Base-by-base conservation (phyloP, 2,329 filamentous ascomycete genomes). In the Cryphonectria japonica region DNA sequence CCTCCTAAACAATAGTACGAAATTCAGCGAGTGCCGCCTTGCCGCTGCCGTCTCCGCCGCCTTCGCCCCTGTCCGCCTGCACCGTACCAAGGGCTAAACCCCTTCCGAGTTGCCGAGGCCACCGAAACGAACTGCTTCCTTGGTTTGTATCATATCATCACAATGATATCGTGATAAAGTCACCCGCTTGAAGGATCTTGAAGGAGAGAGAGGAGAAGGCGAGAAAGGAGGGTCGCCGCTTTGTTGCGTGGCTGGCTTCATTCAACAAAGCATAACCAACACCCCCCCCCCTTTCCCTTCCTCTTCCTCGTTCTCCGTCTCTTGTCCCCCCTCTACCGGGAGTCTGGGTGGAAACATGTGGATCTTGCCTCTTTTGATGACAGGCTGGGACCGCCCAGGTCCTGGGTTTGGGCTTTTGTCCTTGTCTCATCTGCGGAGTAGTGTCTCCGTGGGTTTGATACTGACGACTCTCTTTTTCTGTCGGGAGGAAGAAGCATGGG, bases 351-450 rank as follows among this genome's bases (percentile, higher is more conserved):
- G 46, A 50, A n/a, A 54, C 52, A 54, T 54, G 52, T 54, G n/a
- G 52, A 29, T 26, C 52, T 19, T 50, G 22, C 52, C n/a, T 54
- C 9, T 54, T 29, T 57, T 16, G 29, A 32, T 16, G 5, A 26
- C 54, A 59, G 26, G 9, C 9, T 29, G 52, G 52, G 52, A 34
- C 34, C 34, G 34, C 34, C 34, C 3, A 34, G 16, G 46, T 7
- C 1, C 6, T 19, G 46, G 52, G 26, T 5, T n/a, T 26, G 52
- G 26, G 26, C 52, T 8, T 16, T 34, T 32, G 4, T 50, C 43
- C 2, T 32, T 59, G 54, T 59, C 54, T 59, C 54, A 59, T 32
- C 54, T 59, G 54, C 54, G 54, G 54, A 59, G 26, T 59, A 59
- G 54, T 32, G 54, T 29, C 54, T 59, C 54, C 54, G 26, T 16